phyloP scores from a whole-genome alignment of 1,284 basidiomycete species.

The Ustanciosporium gigantosporum region DNA sequence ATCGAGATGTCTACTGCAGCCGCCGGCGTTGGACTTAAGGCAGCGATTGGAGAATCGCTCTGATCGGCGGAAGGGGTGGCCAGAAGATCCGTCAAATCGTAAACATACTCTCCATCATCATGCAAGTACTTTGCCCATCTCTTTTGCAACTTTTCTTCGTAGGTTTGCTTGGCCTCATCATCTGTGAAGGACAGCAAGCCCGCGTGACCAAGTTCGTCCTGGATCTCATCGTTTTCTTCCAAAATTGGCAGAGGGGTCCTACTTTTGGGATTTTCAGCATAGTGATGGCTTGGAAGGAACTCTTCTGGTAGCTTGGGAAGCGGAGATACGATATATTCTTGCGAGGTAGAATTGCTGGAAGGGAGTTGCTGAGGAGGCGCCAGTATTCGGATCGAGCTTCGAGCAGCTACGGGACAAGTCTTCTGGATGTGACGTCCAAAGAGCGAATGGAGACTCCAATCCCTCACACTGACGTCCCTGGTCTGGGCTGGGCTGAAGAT shows the following conservation, averaged over 20 bases:
- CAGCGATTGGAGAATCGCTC: too few relatives aligned
- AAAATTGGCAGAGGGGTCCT: conserved; percentile 3
- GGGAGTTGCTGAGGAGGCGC: conserved; percentile 13
- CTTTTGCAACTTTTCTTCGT: conserved; percentile 5
- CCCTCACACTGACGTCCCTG: conserved; percentile 11
- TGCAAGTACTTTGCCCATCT: conserved; percentile 20
- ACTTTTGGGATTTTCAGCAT: neutral
- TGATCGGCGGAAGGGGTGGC: neutral
- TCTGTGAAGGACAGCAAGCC: conserved; percentile 14
- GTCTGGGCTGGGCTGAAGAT: conserved; percentile 71
- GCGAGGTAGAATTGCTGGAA: neutral
- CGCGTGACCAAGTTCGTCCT: conserved; percentile 15
- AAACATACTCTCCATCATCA: conserved; percentile 23
- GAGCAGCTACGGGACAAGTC: conserved; percentile 38
- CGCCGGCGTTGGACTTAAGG: too few relatives aligned
- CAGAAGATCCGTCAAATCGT: conserved; percentile 1
- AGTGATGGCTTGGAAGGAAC: neutral
- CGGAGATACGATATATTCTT: conserved; percentile 7
- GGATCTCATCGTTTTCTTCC: conserved; percentile 17
- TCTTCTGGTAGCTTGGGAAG: conserved; percentile 7
- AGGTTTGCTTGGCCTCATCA: conserved; percentile 14
- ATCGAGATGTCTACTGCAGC: conserved; percentile 46
- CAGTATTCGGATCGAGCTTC: conserved; percentile 25
- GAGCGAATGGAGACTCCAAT: conserved; percentile 43
- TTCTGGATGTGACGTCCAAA: conserved; percentile 22